Percentiles rank a stretch among this genome's conserved stretches.
These are phyloP conservation scores for Penicillium paradoxum DNA, from an alignment of 495 filamentous ascomycete genomes.

Conservation along the genomic window DNA sequence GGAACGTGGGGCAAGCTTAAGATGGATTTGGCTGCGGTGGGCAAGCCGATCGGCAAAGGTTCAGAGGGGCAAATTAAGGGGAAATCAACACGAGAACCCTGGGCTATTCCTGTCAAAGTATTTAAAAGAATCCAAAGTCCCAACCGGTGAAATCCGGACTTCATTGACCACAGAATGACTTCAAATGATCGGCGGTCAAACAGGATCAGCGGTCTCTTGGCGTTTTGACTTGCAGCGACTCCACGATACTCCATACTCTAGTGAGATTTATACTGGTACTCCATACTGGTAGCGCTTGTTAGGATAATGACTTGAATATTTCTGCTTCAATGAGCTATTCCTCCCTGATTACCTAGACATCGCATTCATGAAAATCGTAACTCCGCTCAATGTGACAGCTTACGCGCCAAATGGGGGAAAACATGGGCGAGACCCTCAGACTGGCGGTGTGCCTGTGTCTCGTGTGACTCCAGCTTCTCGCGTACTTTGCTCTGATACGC, in stretches of 20 bases:
- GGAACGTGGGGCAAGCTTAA: constrained; percentile 21
- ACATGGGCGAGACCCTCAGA: constrained; percentile 34
- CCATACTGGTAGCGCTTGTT: too few species aligned
- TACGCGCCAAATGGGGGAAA: constrained; percentile 40
- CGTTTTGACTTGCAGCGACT: constrained; percentile 3
- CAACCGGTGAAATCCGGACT: not conserved
- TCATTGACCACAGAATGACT: not conserved
- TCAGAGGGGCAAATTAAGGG: not conserved
- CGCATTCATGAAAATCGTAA: constrained; percentile 5
- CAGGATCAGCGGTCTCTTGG: constrained; percentile 2
- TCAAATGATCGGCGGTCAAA: constrained; percentile 1
- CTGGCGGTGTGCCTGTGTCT: constrained; percentile 5
- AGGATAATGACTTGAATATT: too few species aligned
- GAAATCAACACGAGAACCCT: not conserved
- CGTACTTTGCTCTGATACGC: constrained; percentile 41
- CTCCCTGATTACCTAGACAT: not conserved
- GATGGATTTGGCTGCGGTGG: constrained; percentile 29
- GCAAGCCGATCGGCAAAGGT: not conserved
- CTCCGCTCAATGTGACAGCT: constrained; percentile 12
- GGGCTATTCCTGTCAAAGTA: too few species aligned
- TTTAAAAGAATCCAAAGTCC: not conserved
- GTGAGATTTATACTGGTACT: too few species aligned
- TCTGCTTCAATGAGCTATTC: too few species aligned
- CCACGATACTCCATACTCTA: too few species aligned
- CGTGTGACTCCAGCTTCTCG: constrained; percentile 26